These are phyloP conservation scores for Panicum hallii DNA, from an alignment of 202 grass and related monocot species.

Conservation along the genomic window DNA sequence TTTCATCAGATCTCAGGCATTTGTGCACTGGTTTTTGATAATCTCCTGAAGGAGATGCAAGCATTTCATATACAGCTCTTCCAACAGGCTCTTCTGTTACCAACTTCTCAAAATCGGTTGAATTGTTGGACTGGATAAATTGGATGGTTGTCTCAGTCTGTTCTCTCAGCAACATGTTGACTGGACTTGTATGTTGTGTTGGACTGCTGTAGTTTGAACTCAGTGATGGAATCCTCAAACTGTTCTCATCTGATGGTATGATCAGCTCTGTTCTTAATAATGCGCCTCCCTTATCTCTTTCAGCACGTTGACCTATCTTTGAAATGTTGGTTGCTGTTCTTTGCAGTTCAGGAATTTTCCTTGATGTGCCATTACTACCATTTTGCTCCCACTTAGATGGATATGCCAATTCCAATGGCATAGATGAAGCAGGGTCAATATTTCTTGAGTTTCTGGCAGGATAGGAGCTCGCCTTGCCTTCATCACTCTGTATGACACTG, in stretches of 20 bases:
- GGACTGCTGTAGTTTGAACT: conserved; percentile 20
- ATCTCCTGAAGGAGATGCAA: conserved; percentile 23
- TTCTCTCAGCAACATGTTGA: conserved; percentile 27
- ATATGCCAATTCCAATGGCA: conserved; percentile 45
- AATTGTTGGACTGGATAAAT: conserved; percentile 45
- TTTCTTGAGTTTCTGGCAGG: not conserved
- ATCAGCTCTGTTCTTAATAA: conserved; percentile 1
- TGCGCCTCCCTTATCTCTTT: conserved; percentile 10
- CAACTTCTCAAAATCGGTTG: conserved; percentile 33
- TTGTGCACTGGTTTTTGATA: not conserved
- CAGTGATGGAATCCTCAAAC: conserved; percentile 8
- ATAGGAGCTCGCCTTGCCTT: not conserved
- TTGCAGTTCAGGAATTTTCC: conserved; percentile 10
- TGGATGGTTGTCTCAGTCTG: conserved; percentile 28
- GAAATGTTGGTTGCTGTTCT: not conserved
- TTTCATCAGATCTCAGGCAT: conserved; percentile 24
- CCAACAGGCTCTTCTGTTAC: conserved; percentile 22
- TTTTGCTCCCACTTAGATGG: conserved; percentile 11
- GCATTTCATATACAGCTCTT: conserved; percentile 18
- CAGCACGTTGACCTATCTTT: not conserved
- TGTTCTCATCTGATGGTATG: conserved; percentile 19
- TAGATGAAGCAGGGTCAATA: conserved; percentile 29
- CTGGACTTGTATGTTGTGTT: conserved; percentile 26
- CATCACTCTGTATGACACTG: not conserved
- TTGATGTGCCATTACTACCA: conserved; percentile 12